Conservation (phyloP, 495 filamentous ascomycete species). For the Xylaria venustula region DNA sequence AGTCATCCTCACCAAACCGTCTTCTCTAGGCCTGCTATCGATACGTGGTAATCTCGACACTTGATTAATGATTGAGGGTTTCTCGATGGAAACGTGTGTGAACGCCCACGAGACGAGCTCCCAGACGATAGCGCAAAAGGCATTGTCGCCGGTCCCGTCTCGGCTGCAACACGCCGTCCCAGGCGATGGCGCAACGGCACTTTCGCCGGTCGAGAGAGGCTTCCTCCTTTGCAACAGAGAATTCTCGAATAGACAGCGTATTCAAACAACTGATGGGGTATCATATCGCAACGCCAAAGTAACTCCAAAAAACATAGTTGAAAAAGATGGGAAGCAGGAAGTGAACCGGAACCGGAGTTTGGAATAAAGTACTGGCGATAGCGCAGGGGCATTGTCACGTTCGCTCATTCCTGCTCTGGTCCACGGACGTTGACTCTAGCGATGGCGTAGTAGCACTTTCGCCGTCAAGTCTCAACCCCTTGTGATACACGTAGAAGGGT, state of each 20-base stretch:
- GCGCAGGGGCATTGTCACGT: conserved; percentile 44
- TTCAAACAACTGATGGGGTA: conserved; percentile 59
- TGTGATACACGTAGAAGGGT: conserved; percentile 19
- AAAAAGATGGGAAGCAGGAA: conserved; percentile 13
- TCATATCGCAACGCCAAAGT: conserved; percentile 42
- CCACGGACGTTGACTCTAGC: conserved; percentile 32
- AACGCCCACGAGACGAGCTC: conserved; percentile 52
- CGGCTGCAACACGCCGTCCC: conserved; percentile 56
- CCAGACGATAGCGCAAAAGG: conserved; percentile 51
- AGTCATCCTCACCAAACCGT: neutral
- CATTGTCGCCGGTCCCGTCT: conserved; percentile 52
- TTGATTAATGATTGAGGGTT: neutral
- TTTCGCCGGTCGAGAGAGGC: conserved; percentile 48
- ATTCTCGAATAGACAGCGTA: conserved; percentile 40
- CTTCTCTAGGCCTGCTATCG: conserved; percentile 1
- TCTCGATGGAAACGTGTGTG: conserved; percentile 35
- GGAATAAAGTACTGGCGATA: conserved; percentile 32
- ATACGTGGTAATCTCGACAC: neutral
- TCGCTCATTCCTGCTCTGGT: conserved; percentile 12
- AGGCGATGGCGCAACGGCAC: conserved; percentile 59
- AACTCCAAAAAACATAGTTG: conserved; percentile 1
- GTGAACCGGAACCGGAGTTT: neutral
- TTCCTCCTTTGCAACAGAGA: conserved; percentile 1
- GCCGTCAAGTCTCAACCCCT: conserved; percentile 31
- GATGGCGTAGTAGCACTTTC: conserved; percentile 46